A percentile compares a stretch with the other conserved stretches of the same genome.
Conservation (phyloP, 805 yeast species). For the Pichia exigua region DNA sequence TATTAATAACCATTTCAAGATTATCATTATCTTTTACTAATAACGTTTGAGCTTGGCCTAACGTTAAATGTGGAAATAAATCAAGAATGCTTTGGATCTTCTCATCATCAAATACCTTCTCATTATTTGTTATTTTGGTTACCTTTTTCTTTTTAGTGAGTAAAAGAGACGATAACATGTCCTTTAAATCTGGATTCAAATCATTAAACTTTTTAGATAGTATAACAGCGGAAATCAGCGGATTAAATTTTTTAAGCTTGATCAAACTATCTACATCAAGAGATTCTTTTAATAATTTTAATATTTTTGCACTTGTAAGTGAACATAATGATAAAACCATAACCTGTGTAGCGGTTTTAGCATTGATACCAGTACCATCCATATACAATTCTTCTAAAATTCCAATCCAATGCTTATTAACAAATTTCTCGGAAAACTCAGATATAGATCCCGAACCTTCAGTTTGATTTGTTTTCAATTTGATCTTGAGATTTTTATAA, state of each 20-base stretch:
- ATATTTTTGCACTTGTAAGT: conserved; percentile 35
- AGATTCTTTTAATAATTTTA: conserved; percentile 34
- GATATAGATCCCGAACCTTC: not conserved
- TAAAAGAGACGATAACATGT: conserved; percentile 42
- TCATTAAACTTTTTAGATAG: conserved; percentile 40
- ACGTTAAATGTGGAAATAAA: conserved; percentile 58
- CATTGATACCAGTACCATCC: conserved; percentile 47
- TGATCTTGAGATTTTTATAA: conserved; percentile 10
- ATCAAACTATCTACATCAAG: conserved; percentile 37
- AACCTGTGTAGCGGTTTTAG: conserved; percentile 38
- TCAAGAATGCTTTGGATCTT: conserved; percentile 40
- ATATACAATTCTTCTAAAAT: conserved; percentile 49
- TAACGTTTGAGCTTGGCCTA: conserved; percentile 39
- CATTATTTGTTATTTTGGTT: not conserved
- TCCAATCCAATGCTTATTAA: conserved; percentile 50
- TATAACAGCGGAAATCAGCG: conserved; percentile 48
- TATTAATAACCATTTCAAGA: conserved; percentile 51
- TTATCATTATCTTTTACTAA: conserved; percentile 40
- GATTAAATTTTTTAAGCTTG: conserved; percentile 37
- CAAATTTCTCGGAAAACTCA: conserved; percentile 48
- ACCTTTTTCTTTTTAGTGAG: not conserved
- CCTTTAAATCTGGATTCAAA: conserved; percentile 43
- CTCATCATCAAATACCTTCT: conserved; percentile 21
- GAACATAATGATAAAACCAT: conserved; percentile 47
- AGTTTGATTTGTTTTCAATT: conserved; percentile 11